Percentiles rank a stretch among this genome's conserved stretches.
Evolutionary conservation across 768 basidiomycete genomes (phyloP).

Genomic region (Rhizopogon salebrosus): DNA sequence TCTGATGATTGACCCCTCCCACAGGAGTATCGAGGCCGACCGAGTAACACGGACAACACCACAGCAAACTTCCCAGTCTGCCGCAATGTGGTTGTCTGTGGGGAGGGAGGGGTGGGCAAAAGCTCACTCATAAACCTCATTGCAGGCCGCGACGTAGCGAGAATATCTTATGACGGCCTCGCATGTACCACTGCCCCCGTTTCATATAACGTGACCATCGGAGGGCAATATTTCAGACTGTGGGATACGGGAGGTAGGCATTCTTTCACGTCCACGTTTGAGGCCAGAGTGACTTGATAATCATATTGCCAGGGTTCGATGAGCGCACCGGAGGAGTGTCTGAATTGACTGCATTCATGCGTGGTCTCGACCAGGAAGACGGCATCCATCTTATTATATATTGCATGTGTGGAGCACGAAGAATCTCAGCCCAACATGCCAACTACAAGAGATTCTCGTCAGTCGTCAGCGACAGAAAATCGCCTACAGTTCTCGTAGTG

Average conservation of each 20-base stretch:
- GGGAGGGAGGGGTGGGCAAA: constrained; percentile 26
- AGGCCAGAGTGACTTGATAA: too few relatives aligned
- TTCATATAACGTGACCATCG: constrained; percentile 10
- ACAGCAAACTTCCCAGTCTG: too few relatives aligned
- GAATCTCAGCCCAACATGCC: neutral
- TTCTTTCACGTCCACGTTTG: constrained; percentile 1
- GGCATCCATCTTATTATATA: constrained; percentile 9
- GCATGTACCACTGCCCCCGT: constrained; percentile 23
- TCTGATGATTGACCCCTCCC: too few relatives aligned
- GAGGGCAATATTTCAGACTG: neutral
- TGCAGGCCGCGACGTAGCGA: constrained; percentile 12
- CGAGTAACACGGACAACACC: too few relatives aligned
- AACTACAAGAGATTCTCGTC: constrained; percentile 7
- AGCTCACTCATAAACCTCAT: constrained; percentile 32
- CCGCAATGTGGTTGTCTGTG: constrained; percentile 27
- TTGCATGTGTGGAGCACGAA: constrained; percentile 8
- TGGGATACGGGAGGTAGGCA: constrained; percentile 10
- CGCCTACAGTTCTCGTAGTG: constrained; percentile 9
- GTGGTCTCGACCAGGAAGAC: constrained; percentile 9
- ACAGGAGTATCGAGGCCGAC: too few relatives aligned
- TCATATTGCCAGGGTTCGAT: neutral
- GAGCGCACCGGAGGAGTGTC: constrained; percentile 1
- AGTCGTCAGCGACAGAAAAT: constrained; percentile 6
- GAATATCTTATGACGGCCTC: neutral
- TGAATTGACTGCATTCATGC: constrained; percentile 17